Evolutionary conservation across 331 rosid species (phyloP).

Genomic region (Prunus yedoensis): DNA sequence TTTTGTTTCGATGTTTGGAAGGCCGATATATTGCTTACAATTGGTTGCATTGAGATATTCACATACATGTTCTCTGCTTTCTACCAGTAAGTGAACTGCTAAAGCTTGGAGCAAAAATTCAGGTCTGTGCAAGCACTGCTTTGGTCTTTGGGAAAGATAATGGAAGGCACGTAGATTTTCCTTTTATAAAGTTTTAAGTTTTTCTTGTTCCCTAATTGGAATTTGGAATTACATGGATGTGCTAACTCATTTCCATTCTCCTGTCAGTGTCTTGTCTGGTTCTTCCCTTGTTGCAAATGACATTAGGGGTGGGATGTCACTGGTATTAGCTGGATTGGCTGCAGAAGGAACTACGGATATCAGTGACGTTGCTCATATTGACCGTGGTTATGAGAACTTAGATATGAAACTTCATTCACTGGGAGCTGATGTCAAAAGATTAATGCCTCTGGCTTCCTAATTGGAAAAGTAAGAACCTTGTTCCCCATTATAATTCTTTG

Average conservation of each 20-base stretch:
- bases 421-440: conserved; percentile 31
- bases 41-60: not conserved
- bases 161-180: conserved; percentile 20
- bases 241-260: not conserved
- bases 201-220: not conserved
- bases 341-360: conserved; percentile 36
- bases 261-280: conserved; percentile 25
- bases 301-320: conserved; percentile 38
- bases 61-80: not conserved
- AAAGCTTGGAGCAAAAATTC: conserved; percentile 35
- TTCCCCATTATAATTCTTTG: not conserved
- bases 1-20: not conserved
- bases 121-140: conserved; percentile 33
- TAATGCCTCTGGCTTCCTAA: conserved; percentile 1
- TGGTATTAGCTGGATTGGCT: conserved; percentile 34
- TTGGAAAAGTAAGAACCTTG: not conserved
- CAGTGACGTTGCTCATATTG: conserved; percentile 22
- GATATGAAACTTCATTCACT: conserved; percentile 29
- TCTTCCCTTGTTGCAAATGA: conserved; percentile 27
- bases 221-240: not conserved
- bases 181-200: not conserved
- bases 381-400: conserved; percentile 37
- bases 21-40: not conserved
- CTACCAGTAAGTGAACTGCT: conserved; percentile 26
- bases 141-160: conserved; percentile 36